A percentile compares a stretch with the other conserved stretches of the same genome.
Evolutionary conservation across 805 yeast species (phyloP).

Genomic region (Candida pseudoglaebosa): DNA sequence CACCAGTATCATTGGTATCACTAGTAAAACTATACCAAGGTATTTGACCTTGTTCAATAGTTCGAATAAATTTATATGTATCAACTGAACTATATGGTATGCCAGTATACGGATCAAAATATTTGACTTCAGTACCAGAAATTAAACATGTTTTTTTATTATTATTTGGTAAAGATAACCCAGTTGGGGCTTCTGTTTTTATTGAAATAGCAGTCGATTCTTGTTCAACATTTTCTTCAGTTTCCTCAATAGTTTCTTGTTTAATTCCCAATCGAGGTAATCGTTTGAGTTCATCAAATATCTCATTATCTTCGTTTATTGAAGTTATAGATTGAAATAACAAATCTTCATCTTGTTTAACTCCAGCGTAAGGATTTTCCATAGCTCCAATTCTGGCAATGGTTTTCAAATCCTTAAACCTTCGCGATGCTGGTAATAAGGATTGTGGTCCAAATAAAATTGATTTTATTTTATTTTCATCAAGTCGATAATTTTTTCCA

Average conservation of each 20-base stretch:
- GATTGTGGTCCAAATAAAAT: constrained; percentile 64
- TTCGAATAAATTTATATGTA: constrained; percentile 62
- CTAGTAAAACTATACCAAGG: constrained; percentile 51
- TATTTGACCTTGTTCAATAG: constrained; percentile 43
- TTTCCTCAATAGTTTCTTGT: constrained; percentile 42
- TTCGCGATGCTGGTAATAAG: constrained; percentile 45
- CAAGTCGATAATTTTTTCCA: constrained; percentile 19
- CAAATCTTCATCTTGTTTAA: constrained; percentile 30
- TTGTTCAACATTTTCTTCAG: constrained; percentile 33
- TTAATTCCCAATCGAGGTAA: constrained; percentile 63
- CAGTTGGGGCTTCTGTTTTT: constrained; percentile 69
- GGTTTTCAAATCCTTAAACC: constrained; percentile 54
- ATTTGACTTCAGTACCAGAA: constrained; percentile 74
- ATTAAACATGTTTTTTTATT: constrained; percentile 65
- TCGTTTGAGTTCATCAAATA: constrained; percentile 41
- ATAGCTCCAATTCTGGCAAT: constrained; percentile 38
- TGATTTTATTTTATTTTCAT: constrained; percentile 23
- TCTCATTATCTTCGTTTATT: constrained; percentile 31
- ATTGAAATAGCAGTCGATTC: constrained; percentile 42
- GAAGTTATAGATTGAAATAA: constrained; percentile 30
- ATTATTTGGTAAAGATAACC: constrained; percentile 68
- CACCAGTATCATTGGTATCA: constrained; percentile 52
- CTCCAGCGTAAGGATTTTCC: constrained; percentile 34
- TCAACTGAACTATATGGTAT: constrained; percentile 83
- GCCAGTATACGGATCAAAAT: constrained; percentile 84